Base-by-base conservation (phyloP, 768 basidiomycete species). In the Mycena epipterygia region DNA sequence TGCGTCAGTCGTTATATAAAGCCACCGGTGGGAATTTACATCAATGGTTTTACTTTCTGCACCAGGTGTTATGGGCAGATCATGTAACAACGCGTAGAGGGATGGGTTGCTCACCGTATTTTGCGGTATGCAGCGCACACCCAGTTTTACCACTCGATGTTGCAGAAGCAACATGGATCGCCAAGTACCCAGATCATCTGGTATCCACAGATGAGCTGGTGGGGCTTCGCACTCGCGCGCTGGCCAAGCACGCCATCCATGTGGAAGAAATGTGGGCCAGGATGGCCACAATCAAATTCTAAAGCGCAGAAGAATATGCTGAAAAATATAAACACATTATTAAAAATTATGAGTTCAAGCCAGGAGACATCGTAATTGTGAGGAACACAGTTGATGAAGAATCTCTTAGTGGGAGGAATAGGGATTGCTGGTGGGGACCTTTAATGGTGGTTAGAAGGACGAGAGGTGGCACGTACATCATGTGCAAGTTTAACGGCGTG, bases 91-190 rank as follows among this genome's bases (percentile, higher is more conserved):
- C 62, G 19, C 29, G 67, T 1, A 32, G 69, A 30, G 46, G 64
- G 13, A 68, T 74, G 44, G 76, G 77, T 2, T 69, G 71, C 63
- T 73, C 74, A 23, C 73, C 77, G 0, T 77, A 72, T 44, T 73
- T 74, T 37, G 72, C 76, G 27, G 74, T 71, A 0, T 73, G 74
- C 8, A 70, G 77, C 3, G 57, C 75, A 17, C 66, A 78, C 33
- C 78, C 77, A 2, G 30, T 79, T 3, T 48, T 73, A 1, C 78
- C 76, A 0, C 57, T 77, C 29, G 78, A 81, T 27, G 27, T 81
- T 5, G 71, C 65, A 7, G 77, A 81, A 60, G 74, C 78, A 0
- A 80, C 77, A 2, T 82, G 79, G 55, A 53, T 81, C 35, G 64
- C 75, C 0, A 69, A 77, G 5, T 75, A 69, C 1, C 66, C 75